These are phyloP conservation scores for Recurvomyces mirabilis DNA, from an alignment of 495 filamentous ascomycete species.

Conservation along the genomic window DNA sequence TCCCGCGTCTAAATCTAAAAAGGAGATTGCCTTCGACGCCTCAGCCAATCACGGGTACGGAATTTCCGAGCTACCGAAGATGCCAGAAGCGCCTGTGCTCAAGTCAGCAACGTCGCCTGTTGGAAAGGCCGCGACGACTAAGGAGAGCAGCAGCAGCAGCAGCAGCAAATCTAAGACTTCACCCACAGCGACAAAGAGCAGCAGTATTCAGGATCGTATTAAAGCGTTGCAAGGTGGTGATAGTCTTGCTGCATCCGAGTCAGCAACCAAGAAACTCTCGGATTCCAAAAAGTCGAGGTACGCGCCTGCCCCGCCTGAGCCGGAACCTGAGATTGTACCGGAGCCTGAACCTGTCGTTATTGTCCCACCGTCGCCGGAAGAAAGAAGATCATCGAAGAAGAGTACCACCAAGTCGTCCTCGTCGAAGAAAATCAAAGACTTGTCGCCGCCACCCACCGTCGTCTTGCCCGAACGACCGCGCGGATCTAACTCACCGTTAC, in stretches of 20 bases:
- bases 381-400: slow-evolving; percentile 23
- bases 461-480: slow-evolving; percentile 14
- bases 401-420: slow-evolving; percentile 14
- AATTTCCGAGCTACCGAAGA: slow-evolving; percentile 20
- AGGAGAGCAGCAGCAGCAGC: slow-evolving; percentile 11
- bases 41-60: slow-evolving; percentile 15
- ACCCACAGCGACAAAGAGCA: background rate
- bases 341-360: slow-evolving; percentile 18
- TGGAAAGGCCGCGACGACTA: no score
- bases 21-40: slow-evolving; percentile 20
- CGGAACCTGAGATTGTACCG: slow-evolving; percentile 1
- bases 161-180: slow-evolving; percentile 19
- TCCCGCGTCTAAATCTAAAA: slow-evolving; percentile 15
- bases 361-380: slow-evolving; percentile 23
- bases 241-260: no score
- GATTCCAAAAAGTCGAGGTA: slow-evolving; percentile 3
- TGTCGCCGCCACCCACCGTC: slow-evolving; percentile 11
- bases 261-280: slow-evolving; percentile 11
- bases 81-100: slow-evolving; percentile 21
- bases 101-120: slow-evolving; percentile 13
- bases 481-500: slow-evolving; percentile 24
- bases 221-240: slow-evolving; percentile 27
- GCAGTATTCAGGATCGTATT: slow-evolving; percentile 24
- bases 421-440: slow-evolving; percentile 17
- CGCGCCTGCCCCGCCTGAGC: slow-evolving; percentile 9